phyloP scores from a whole-genome alignment of 2,329 filamentous ascomycete species.

The Phoma sp. region DNA sequence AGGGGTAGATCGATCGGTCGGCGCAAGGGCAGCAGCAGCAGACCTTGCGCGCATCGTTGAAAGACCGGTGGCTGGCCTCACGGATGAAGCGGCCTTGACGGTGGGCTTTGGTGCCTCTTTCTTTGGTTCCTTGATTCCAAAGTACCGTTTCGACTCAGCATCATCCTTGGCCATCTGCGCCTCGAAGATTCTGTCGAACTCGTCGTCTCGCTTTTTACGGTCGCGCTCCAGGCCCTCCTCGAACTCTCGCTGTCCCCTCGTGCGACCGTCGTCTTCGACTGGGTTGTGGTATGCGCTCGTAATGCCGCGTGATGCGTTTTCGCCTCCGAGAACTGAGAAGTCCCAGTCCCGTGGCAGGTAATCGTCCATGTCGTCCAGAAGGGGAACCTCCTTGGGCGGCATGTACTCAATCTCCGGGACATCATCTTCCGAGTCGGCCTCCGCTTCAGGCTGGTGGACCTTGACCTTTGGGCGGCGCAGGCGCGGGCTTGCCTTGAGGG shows the following conservation, averaged over 20 bases:
- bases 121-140: conserved; percentile 36
- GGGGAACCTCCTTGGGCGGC: conserved; percentile 70
- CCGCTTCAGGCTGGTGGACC: conserved; percentile 65
- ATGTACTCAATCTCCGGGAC: conserved; percentile 89
- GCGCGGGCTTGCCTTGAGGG: conserved; percentile 69
- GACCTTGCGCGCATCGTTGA: conserved; percentile 61
- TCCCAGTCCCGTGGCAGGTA: conserved; percentile 61
- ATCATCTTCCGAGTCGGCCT: conserved; percentile 59
- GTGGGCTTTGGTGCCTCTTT: conserved; percentile 36
- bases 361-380: conserved; percentile 73
- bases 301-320: conserved; percentile 60
- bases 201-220: conserved; percentile 66
- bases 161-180: conserved; percentile 61
- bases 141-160: conserved; percentile 54
- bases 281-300: conserved; percentile 59
- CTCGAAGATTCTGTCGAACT: conserved; percentile 71
- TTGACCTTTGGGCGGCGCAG: conserved; percentile 62
- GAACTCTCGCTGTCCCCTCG: conserved; percentile 64
- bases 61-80: conserved; percentile 41
- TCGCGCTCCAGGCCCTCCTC: conserved; percentile 53
- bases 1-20: conserved; percentile 35
- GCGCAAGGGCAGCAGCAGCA: conserved; percentile 53
- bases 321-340: conserved; percentile 59
- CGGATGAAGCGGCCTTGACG: not conserved
- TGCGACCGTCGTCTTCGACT: conserved; percentile 72